These are phyloP conservation scores for Wickerhamomyces alni DNA, from an alignment of 805 yeast species.

Conservation along the genomic window DNA sequence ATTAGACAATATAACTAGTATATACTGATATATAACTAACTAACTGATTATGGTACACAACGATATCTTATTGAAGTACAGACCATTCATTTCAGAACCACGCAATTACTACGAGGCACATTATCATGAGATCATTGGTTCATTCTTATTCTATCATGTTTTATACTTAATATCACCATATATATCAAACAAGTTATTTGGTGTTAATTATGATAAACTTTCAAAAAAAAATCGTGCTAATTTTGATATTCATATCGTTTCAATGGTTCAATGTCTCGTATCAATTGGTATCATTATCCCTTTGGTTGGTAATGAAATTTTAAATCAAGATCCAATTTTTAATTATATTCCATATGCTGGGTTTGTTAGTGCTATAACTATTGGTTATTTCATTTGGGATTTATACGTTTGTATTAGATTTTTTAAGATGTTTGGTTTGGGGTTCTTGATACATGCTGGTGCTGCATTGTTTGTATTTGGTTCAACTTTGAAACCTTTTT, in stretches of 20 bases:
- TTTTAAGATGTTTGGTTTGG: slow-evolving; percentile 67
- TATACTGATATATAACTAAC: too few relatives aligned
- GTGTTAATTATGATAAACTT: slow-evolving; percentile 46
- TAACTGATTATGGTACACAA: slow-evolving; percentile 10
- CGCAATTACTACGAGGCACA: slow-evolving; percentile 43
- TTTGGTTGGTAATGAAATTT: slow-evolving; percentile 50
- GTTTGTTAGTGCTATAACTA: slow-evolving; percentile 62
- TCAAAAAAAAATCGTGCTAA: slow-evolving; percentile 48
- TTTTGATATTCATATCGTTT: slow-evolving; percentile 87
- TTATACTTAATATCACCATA: slow-evolving; percentile 49
- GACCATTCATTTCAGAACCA: slow-evolving; percentile 32
- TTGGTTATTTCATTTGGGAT: slow-evolving; percentile 95
- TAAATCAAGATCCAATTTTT: slow-evolving; percentile 45
- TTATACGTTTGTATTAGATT: slow-evolving; percentile 57
- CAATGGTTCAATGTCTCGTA: slow-evolving; percentile 75
- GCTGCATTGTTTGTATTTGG: slow-evolving; percentile 75
- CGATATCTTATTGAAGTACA: slow-evolving; percentile 13
- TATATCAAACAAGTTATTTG: slow-evolving; percentile 43
- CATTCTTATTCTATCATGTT: slow-evolving; percentile 54
- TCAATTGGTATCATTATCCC: slow-evolving; percentile 60
- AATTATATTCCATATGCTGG: slow-evolving; percentile 75
- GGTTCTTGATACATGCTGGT: slow-evolving; percentile 77
- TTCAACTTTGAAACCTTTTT: slow-evolving; percentile 61
- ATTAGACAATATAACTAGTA: too few relatives aligned
- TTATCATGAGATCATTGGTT: slow-evolving; percentile 66